Conservation (phyloP, 805 yeast genomes). For the Metschnikowia orientalis region DNA sequence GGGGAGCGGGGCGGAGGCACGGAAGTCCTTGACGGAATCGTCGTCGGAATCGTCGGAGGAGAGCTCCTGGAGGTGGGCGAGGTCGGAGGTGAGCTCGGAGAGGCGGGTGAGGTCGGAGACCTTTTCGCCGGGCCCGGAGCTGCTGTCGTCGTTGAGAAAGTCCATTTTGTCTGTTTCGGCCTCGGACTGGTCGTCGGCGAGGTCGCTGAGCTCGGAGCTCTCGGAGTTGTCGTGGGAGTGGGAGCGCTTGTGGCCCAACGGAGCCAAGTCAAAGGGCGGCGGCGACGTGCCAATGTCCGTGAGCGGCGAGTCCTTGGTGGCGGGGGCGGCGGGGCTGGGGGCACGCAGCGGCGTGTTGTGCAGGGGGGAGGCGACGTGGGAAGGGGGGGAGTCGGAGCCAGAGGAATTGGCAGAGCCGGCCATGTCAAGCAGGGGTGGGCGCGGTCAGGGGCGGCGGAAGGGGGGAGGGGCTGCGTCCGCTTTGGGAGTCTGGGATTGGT, state of each 20-base stretch:
- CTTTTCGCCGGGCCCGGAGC: slow-evolving; percentile 18
- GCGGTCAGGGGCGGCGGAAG: no score
- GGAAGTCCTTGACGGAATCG: slow-evolving; percentile 2
- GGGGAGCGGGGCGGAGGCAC: no score
- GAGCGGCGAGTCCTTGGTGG: slow-evolving; percentile 35
- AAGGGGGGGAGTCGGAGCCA: neutral
- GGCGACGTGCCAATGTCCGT: slow-evolving; percentile 41
- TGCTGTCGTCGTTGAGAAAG: slow-evolving; percentile 34
- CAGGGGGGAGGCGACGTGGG: neutral
- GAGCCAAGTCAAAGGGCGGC: slow-evolving; percentile 30
- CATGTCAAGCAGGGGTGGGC: no score
- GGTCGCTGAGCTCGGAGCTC: slow-evolving; percentile 45
- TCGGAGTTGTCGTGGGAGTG: slow-evolving; percentile 27
- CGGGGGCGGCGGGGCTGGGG: slow-evolving; percentile 3
- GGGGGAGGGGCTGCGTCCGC: no score
- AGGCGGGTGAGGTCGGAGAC: slow-evolving; percentile 35
- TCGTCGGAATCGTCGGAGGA: slow-evolving; percentile 31
- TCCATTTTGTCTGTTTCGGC: slow-evolving; percentile 92
- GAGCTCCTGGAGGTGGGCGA: slow-evolving; percentile 37
- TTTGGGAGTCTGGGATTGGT: no score
- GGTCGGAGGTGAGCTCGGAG: slow-evolving; percentile 36
- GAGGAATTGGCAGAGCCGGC: no score
- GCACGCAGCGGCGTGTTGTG: neutral
- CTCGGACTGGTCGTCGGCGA: slow-evolving; percentile 66
- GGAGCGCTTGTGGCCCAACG: slow-evolving; percentile 10